Evolutionary conservation across 2,329 filamentous ascomycete species (phyloP), one percentile per base, ranked within the genome.

Genomic region (Sporothrix brasiliensis): DNA sequence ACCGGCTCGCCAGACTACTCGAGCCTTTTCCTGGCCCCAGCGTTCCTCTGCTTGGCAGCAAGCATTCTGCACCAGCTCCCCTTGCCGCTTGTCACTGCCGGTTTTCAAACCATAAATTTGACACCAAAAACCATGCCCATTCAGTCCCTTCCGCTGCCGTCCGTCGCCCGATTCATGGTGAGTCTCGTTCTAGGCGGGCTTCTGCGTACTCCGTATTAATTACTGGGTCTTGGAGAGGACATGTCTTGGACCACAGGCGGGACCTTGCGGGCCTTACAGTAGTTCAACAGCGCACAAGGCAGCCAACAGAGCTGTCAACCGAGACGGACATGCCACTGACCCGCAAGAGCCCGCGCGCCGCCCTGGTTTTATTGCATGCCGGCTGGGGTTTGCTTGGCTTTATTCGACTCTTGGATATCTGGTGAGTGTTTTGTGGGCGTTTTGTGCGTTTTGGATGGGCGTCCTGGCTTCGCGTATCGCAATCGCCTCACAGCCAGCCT

Each of bases 11-110:
- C 61, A 50, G 41, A 27, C 3, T 10, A 50, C 61, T 65, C 61
- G 44, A 44, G 27, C 61, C 61, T 50, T 24, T 50, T 49, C 9
- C 44, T 65, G 61, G 61, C 47, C 47, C 61, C 44, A 50, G 61
- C 61, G 61, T 63, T 27, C 24, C 19, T 65, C 21, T 60, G 52
- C 50, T 60, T 60, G 11, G 11, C 41, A 44, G 13, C 41, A 44
- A 44, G 39, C 41, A 47, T 24, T 47, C 14, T 47, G 39, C 39
- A 21, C n/a, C 58, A 13, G 16, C n/a, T 24, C 58, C 16, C 39
- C 58, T 39, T 24, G n/a, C 39, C 39, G 56, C 56, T 47, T 63
- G 58, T 63, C 39, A 63, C 58, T 21, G 39, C 39, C 39, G 39
- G 24, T 47, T 63, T n/a, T 4, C 14, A 16, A 54, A 30, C 52